Evolutionary conservation across 2,329 filamentous ascomycete species (phyloP).

Genomic region (Cadophora sp.): DNA sequence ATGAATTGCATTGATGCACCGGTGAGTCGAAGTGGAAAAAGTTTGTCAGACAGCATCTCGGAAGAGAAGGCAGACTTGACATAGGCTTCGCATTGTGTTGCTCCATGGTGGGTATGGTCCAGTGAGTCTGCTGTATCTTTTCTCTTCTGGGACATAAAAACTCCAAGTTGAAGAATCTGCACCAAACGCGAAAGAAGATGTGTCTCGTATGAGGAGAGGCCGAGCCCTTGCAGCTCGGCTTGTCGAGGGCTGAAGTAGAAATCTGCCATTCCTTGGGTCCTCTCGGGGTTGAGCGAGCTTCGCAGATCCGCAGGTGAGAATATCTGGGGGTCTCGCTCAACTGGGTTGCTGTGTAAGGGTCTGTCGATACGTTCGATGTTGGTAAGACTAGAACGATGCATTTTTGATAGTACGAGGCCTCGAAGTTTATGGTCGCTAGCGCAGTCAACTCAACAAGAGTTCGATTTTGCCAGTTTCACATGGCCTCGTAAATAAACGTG

Average conservation of each 20-base stretch:
- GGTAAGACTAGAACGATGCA: too few species aligned
- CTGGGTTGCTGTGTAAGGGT: too few species aligned
- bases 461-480: background rate
- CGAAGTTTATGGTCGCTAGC: background rate
- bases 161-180: background rate
- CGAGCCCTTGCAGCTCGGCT: background rate
- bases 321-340: too few species aligned
- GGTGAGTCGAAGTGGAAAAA: slow-evolving; percentile 26
- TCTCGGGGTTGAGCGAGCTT: background rate
- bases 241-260: background rate
- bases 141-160: background rate
- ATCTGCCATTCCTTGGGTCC: background rate
- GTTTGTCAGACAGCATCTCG: slow-evolving; percentile 18
- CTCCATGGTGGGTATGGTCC: background rate
- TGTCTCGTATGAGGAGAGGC: background rate
- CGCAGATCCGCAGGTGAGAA: too few species aligned
- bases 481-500: background rate
- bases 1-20: slow-evolving; percentile 24
- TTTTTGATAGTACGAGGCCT: too few species aligned
- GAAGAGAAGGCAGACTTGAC: slow-evolving; percentile 8
- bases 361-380: too few species aligned
- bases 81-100: background rate
- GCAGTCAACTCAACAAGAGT: background rate
- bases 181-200: background rate
- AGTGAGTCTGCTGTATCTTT: background rate